Evolutionary conservation across 2,329 filamentous ascomycete species (phyloP).

Genomic region (Chrysoporthe puriensis): DNA sequence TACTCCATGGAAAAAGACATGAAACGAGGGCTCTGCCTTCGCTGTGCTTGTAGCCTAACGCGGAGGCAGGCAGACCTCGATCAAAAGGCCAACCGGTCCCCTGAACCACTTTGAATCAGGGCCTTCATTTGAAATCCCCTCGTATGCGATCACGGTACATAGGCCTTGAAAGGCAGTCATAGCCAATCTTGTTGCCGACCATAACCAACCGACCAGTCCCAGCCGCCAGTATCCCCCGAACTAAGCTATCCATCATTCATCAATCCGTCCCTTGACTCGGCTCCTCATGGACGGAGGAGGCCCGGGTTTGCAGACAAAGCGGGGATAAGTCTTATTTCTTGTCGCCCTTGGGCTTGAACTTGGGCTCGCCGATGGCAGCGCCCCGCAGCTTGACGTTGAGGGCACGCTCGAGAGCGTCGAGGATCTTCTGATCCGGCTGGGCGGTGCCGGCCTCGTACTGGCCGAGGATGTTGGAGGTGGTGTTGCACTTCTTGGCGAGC

Average conservation of each 20-base stretch:
- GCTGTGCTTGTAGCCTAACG: conserved; percentile 13
- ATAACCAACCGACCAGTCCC: background rate
- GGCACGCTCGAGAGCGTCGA: conserved; percentile 77
- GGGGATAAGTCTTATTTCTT: conserved; percentile 34
- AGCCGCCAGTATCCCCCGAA: too few species aligned
- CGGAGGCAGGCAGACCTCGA: conserved; percentile 11
- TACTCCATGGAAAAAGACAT: conserved; percentile 18
- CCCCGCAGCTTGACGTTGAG: conserved; percentile 89
- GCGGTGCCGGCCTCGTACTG: conserved; percentile 84
- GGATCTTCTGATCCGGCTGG: conserved; percentile 80
- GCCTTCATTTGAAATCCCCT: background rate
- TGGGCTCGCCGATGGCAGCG: conserved; percentile 80
- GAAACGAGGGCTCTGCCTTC: conserved; percentile 9
- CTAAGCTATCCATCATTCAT: background rate
- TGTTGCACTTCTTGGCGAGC: conserved; percentile 86
- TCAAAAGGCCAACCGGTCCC: conserved; percentile 7
- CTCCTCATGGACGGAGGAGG: background rate
- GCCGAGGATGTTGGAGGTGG: conserved; percentile 76
- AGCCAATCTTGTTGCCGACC: background rate
- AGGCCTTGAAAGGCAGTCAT: conserved; percentile 1
- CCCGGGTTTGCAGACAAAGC: background rate
- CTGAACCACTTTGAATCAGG: conserved; percentile 10
- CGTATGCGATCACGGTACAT: conserved; percentile 6
- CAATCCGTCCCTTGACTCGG: background rate
- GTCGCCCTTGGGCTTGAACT: conserved; percentile 50